Conservation (phyloP, 441 rosid species). For the Croton laevigatus region DNA sequence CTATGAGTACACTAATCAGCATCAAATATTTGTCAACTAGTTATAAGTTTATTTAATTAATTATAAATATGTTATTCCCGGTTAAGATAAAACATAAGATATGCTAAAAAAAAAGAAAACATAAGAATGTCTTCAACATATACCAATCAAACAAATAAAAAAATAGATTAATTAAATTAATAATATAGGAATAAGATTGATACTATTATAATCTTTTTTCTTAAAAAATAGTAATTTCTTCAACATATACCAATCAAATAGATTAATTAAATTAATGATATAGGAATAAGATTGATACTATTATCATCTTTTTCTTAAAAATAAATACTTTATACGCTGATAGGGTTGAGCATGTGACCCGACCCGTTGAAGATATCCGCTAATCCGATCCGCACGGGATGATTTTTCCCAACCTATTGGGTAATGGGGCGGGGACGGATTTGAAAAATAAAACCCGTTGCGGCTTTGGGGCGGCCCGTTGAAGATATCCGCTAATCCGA, state of each 20-base stretch:
- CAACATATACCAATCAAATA: neutral
- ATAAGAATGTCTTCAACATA: neutral
- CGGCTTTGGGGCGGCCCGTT: no score
- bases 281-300: neutral
- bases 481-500: no score
- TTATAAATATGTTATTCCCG: slow-evolving; percentile 10
- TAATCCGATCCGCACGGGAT: no score
- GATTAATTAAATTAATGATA: neutral
- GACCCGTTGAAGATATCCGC: no score
- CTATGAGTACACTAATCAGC: no score
- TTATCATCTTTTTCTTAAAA: neutral
- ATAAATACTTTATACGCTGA: no score
- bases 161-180: neutral
- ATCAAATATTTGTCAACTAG: neutral
- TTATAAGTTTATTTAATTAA: slow-evolving; percentile 10
- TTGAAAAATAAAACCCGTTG: no score
- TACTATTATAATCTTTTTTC: neutral
- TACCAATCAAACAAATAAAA: no score
- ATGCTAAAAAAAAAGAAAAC: no score
- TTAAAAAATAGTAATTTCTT: neutral
- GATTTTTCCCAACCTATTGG: no score
- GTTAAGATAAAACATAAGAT: neutral
- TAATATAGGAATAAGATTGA: neutral
- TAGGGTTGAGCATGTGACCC: no score
- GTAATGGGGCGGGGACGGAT: no score